Percentiles rank a stretch among this genome's conserved stretches.
These are phyloP conservation scores for Fusarium praegraminearum DNA, from an alignment of 2,329 filamentous ascomycete genomes.

Conservation along the genomic window DNA sequence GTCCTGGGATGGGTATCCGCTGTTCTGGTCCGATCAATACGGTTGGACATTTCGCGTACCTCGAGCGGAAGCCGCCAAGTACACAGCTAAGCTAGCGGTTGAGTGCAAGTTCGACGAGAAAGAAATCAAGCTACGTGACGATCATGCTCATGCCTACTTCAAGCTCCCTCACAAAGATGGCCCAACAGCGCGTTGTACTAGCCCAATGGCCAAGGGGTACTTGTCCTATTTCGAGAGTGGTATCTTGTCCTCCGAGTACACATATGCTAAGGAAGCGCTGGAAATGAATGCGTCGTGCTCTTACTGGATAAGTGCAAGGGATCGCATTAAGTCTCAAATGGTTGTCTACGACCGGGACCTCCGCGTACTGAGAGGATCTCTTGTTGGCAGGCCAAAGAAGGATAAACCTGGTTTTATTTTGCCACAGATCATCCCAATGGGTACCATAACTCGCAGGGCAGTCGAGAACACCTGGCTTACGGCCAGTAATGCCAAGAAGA, in stretches of 20 bases:
- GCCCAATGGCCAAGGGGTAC: conserved; percentile 92
- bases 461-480: conserved; percentile 99
- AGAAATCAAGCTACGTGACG: conserved; percentile 72
- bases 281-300: conserved; percentile 99
- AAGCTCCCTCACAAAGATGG: conserved; percentile 98
- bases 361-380: conserved; percentile 9
- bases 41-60: conserved; percentile 93
- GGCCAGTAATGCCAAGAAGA: conserved; percentile 95
- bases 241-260: conserved; percentile 85
- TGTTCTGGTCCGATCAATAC: conserved; percentile 92
- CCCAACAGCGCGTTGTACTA: conserved; percentile 83
- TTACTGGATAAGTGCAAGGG: conserved; percentile 97
- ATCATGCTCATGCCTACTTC: conserved; percentile 78
- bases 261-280: conserved; percentile 92
- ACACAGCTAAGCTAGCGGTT: conserved; percentile 77
- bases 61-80: conserved; percentile 69
- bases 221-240: conserved; percentile 91
- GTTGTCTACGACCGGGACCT: conserved; percentile 84
- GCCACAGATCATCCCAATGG: conserved; percentile 97
- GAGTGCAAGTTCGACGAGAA: conserved; percentile 85
- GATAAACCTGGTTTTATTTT: conserved; percentile 78
- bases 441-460: conserved; percentile 91
- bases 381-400: conserved; percentile 31
- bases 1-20: conserved; percentile 87
- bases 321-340: conserved; percentile 94